These are phyloP conservation scores for Eutrema yunnanense DNA, from an alignment of 345 rosid genomes.

Conservation along the genomic window DNA sequence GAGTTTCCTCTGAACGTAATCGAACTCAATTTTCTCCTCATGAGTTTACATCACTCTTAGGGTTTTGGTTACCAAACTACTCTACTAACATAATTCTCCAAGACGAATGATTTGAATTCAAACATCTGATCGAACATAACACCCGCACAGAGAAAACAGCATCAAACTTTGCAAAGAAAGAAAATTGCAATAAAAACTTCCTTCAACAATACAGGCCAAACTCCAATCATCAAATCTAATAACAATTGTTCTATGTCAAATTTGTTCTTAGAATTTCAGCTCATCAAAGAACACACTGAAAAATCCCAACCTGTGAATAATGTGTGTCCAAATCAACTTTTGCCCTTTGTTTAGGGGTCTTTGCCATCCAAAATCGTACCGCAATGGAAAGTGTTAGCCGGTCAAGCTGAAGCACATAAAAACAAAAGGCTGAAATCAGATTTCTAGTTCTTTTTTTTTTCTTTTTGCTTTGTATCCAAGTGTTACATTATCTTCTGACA, in stretches of 20 bases:
- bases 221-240: not conserved
- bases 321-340: conserved; percentile 98
- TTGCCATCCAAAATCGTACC: conserved; percentile 76
- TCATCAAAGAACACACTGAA: not conserved
- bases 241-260: not conserved
- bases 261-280: not conserved
- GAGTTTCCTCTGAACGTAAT: not conserved
- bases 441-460: not conserved
- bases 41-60: not conserved
- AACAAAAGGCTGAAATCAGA: not conserved
- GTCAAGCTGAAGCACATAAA: conserved; percentile 52
- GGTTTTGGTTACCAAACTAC: not conserved
- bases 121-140: not conserved
- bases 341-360: conserved; percentile 88
- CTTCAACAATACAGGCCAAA: not conserved
- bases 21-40: not conserved
- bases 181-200: not conserved
- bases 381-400: conserved; percentile 65
- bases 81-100: not conserved
- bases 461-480: not conserved
- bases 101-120: not conserved
- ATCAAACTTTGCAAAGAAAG: not conserved
- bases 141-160: not conserved
- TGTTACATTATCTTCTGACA: not conserved
- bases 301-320: conserved; percentile 55